These are phyloP conservation scores for Margaritispora aquatica DNA, from an alignment of 495 filamentous ascomycete genomes.

Conservation along the genomic window DNA sequence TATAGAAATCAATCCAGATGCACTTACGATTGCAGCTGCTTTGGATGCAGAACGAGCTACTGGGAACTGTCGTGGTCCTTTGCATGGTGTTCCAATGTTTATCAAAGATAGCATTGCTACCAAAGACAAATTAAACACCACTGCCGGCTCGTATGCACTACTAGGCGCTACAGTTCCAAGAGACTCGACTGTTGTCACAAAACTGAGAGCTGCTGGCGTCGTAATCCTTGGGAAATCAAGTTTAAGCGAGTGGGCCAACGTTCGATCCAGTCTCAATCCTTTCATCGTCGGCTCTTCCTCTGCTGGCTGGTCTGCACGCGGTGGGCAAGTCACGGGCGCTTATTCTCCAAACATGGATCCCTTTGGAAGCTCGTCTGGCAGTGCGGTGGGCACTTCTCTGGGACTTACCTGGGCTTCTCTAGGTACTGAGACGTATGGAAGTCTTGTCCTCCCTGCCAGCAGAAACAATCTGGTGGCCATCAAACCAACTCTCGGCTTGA, in stretches of 20 bases:
- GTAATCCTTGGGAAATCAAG: constrained; percentile 45
- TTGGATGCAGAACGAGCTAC: constrained; percentile 52
- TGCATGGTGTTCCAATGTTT: constrained; percentile 69
- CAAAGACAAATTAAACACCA: constrained; percentile 36
- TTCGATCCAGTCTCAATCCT: no score
- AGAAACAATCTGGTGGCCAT: constrained; percentile 43
- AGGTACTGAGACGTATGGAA: constrained; percentile 43
- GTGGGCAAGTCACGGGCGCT: constrained; percentile 36
- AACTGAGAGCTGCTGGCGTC: constrained; percentile 34
- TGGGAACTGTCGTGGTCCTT: constrained; percentile 49
- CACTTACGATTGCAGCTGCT: constrained; percentile 44
- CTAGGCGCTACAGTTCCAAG: constrained; percentile 26
- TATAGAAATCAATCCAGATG: constrained; percentile 41
- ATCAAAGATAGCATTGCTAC: constrained; percentile 51
- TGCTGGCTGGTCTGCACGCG: constrained; percentile 39
- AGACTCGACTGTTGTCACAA: constrained; percentile 29
- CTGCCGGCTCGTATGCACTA: constrained; percentile 34
- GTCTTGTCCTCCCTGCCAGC: constrained; percentile 34
- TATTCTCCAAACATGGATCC: constrained; percentile 35
- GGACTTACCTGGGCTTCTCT: constrained; percentile 38
- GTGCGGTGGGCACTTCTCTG: constrained; percentile 38
- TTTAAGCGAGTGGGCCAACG: constrained; percentile 39
- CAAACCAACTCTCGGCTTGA: constrained; percentile 68
- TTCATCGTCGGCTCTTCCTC: constrained; percentile 28
- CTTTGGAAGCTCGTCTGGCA: constrained; percentile 42